Conservation (phyloP, 495 filamentous ascomycete species). For the Poronia punctata region DNA sequence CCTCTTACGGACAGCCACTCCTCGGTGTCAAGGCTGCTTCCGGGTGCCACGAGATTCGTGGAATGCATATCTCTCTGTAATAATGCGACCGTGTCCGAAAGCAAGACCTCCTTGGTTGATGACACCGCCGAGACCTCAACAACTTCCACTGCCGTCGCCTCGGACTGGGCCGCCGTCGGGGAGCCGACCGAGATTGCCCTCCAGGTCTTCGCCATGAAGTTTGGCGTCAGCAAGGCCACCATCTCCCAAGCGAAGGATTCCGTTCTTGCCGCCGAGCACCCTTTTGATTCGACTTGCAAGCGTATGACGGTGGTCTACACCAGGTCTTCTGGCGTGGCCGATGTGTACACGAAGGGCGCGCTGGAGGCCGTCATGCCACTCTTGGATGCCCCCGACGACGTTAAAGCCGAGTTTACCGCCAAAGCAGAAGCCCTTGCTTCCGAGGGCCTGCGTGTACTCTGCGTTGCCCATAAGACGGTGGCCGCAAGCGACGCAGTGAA, state of each 20-base stretch:
- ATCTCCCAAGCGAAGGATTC: slow-evolving; percentile 12
- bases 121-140: slow-evolving; percentile 26
- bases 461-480: slow-evolving; percentile 35
- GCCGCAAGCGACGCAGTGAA: slow-evolving; percentile 18
- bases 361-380: slow-evolving; percentile 46
- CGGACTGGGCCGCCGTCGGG: slow-evolving; percentile 43
- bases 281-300: slow-evolving; percentile 57
- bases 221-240: slow-evolving; percentile 24
- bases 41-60: slow-evolving; percentile 30
- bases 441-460: slow-evolving; percentile 53
- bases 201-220: slow-evolving; percentile 36
- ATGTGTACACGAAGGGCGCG: slow-evolving; percentile 52
- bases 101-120: slow-evolving; percentile 49
- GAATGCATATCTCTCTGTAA: slow-evolving; percentile 60
- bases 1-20: slow-evolving; percentile 5
- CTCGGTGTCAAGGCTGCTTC: slow-evolving; percentile 8
- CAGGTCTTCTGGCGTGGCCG: slow-evolving; percentile 17
- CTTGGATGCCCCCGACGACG: slow-evolving; percentile 20
- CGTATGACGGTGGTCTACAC: slow-evolving; percentile 52
- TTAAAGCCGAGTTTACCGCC: slow-evolving; percentile 24
- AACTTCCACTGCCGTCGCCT: slow-evolving; percentile 18
- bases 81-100: slow-evolving; percentile 53
- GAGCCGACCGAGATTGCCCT: slow-evolving; percentile 55
- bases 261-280: slow-evolving; percentile 45
- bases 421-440: slow-evolving; percentile 45